Evolutionary conservation across 768 basidiomycete genomes (phyloP).

Genomic region (Amanita subjunquillea): DNA sequence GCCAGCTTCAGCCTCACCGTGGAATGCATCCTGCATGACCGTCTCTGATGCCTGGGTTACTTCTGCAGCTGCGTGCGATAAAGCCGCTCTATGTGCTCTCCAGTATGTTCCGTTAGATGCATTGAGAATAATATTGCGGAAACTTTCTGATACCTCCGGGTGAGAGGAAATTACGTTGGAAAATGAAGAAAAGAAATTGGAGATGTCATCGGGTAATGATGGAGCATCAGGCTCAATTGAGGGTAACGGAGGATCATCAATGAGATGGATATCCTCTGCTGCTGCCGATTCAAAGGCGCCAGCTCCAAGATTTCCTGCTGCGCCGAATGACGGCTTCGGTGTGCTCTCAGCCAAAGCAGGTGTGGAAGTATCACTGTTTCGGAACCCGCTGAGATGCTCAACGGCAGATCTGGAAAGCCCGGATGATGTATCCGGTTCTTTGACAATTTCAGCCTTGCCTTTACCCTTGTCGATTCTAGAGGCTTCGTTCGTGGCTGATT

Average conservation of each 20-base stretch:
- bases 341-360: conserved; percentile 23
- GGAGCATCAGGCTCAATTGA: conserved; percentile 26
- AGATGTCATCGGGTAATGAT: conserved; percentile 56
- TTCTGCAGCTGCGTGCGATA: conserved; percentile 48
- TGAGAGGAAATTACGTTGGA: conserved; percentile 48
- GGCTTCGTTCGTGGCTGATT: conserved; percentile 6
- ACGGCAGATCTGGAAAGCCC: conserved; percentile 23
- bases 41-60: conserved; percentile 35
- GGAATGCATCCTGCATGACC: conserved; percentile 34
- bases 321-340: conserved; percentile 18
- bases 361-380: conserved; percentile 4
- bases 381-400: conserved; percentile 23
- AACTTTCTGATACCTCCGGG: conserved; percentile 60
- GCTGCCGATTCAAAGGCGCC: conserved; percentile 20
- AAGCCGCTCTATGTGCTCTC: conserved; percentile 46
- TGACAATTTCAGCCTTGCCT: conserved; percentile 20
- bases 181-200: conserved; percentile 46
- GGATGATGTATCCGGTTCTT: conserved; percentile 23
- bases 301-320: conserved; percentile 4
- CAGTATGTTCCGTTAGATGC: conserved; percentile 60
- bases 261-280: not conserved
- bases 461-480: conserved; percentile 38
- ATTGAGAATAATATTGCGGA: conserved; percentile 57
- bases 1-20: conserved; percentile 57
- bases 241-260: conserved; percentile 35